phyloP scores from a whole-genome alignment of 805 yeast species.

The Tetrapisispora namnaoensis region DNA sequence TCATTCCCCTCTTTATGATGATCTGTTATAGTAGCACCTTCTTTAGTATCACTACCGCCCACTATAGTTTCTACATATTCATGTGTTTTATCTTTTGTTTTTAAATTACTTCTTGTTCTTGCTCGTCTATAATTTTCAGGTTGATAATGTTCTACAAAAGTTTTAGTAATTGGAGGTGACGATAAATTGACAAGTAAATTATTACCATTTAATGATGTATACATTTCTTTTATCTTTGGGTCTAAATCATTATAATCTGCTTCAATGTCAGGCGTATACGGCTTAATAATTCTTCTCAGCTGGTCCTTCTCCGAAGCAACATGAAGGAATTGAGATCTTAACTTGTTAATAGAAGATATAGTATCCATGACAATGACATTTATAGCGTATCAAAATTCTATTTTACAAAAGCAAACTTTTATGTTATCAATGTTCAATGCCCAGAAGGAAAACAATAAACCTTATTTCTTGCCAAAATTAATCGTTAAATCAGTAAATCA shows the following conservation, averaged over 20 bases:
- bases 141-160: constrained; percentile 14
- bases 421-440: background rate
- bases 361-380: constrained; percentile 17
- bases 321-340: constrained; percentile 24
- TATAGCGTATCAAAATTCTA: background rate
- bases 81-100: background rate
- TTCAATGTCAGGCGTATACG: constrained; percentile 9
- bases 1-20: background rate
- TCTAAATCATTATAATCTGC: constrained; percentile 5
- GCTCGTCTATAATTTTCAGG: background rate
- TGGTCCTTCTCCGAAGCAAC: constrained; percentile 24
- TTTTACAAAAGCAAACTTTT: background rate
- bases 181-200: constrained; percentile 15
- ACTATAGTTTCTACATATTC: background rate
- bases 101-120: constrained; percentile 1
- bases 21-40: background rate
- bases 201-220: constrained; percentile 13
- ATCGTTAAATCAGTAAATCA: background rate
- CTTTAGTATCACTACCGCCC: background rate
- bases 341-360: constrained; percentile 16
- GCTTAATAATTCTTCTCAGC: constrained; percentile 23
- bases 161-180: constrained; percentile 25
- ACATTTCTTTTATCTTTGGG: constrained; percentile 11
- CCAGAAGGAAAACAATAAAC: background rate
- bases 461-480: too few species aligned